phyloP scores from a whole-genome alignment of 1,284 basidiomycete species.

The Microbotryomycetes sp. region DNA sequence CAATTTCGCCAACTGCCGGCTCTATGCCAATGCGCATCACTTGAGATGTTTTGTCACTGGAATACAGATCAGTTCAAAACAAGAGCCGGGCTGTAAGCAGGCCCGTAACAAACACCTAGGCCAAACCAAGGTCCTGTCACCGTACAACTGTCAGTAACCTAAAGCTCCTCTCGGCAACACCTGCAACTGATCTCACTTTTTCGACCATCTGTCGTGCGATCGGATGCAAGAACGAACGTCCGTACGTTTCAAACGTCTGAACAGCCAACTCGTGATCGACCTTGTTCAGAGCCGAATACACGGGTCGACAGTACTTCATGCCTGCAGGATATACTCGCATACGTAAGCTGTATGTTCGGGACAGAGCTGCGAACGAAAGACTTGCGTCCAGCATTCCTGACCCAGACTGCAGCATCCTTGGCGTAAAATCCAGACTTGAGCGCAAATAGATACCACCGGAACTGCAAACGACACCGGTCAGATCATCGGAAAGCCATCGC shows the following conservation, averaged over 20 bases:
- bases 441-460: constrained; percentile 34
- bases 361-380: neutral
- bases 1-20: too few species aligned
- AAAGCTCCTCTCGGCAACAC: too few species aligned
- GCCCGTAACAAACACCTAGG: too few species aligned
- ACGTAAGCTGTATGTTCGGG: constrained; percentile 41
- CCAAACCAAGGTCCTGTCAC: too few species aligned
- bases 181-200: constrained; percentile 50
- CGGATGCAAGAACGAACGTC: constrained; percentile 56
- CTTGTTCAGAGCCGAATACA: constrained; percentile 35
- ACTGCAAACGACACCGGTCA: neutral
- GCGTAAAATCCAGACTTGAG: constrained; percentile 48
- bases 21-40: too few species aligned
- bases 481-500: constrained; percentile 47
- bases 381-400: constrained; percentile 21
- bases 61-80: too few species aligned
- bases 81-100: too few species aligned
- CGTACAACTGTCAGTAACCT: too few species aligned
- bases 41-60: too few species aligned
- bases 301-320: neutral
- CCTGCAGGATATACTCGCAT: constrained; percentile 45
- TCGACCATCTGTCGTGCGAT: constrained; percentile 65
- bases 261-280: constrained; percentile 58
- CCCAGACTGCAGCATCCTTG: constrained; percentile 26
- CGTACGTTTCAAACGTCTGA: constrained; percentile 43